Evolutionary conservation across 2,329 filamentous ascomycete genomes (phyloP).

Genomic region (Ophiostoma pallidulum): DNA sequence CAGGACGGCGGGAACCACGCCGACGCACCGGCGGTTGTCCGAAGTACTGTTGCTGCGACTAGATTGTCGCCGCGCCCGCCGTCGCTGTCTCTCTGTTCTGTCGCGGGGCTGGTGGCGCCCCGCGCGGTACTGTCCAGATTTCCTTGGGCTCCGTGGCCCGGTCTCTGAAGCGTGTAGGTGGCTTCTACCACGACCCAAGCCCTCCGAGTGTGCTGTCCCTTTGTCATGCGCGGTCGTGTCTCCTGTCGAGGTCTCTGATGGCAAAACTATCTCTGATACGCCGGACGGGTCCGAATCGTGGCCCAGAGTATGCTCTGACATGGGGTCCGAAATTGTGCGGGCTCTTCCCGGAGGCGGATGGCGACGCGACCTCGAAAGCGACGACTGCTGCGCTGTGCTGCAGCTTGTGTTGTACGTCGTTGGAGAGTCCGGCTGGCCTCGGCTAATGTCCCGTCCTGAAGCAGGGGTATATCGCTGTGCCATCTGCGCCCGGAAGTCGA

Average conservation of each 20-base stretch:
- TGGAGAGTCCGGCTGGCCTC: not conserved
- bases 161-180: not conserved
- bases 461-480: not conserved
- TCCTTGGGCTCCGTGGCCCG: not conserved
- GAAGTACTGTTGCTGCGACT: constrained; percentile 5
- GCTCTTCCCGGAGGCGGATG: constrained; percentile 6
- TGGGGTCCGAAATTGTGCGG: constrained; percentile 2
- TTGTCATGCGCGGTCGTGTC: not conserved
- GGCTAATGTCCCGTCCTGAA: not conserved
- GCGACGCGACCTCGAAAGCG: not conserved
- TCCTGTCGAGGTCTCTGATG: constrained; percentile 11
- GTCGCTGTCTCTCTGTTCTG: not conserved
- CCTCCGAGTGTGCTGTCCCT: not conserved
- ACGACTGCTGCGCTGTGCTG: not conserved
- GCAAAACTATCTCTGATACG: not conserved
- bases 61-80: constrained; percentile 5
- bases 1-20: not conserved
- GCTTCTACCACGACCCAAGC: not conserved
- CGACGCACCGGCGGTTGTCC: constrained; percentile 1
- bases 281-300: too few relatives aligned
- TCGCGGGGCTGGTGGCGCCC: too few relatives aligned
- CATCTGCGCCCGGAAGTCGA: not conserved
- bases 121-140: not conserved
- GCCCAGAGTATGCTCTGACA: not conserved
- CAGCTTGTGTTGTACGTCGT: not conserved